phyloP scores from a whole-genome alignment of 441 rosid species.

The Pelargonium myrrhifolium region DNA sequence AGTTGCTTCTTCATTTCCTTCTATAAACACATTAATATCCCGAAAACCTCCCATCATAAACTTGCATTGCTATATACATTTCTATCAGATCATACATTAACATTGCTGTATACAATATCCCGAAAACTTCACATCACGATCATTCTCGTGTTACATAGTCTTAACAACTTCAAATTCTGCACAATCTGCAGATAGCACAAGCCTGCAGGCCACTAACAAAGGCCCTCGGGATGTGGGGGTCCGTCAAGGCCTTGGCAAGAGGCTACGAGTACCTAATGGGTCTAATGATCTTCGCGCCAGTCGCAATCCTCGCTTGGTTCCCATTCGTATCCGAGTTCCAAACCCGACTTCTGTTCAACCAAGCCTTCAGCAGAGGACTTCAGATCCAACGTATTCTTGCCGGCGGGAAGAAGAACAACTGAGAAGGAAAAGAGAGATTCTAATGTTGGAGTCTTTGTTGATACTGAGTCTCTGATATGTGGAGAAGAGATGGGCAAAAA shows the following conservation, averaged over 20 bases:
- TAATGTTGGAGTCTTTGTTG: too few species aligned
- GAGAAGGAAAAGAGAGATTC: not conserved
- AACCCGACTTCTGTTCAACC: conserved; percentile 87
- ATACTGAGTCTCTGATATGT: too few species aligned
- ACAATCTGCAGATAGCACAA: conserved; percentile 56
- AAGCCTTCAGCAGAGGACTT: conserved; percentile 97
- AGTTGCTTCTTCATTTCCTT: too few species aligned
- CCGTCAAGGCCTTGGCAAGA: conserved; percentile 79
- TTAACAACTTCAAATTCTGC: too few species aligned
- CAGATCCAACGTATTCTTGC: conserved; percentile 93
- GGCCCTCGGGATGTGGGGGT: conserved; percentile 86
- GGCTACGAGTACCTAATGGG: conserved; percentile 96
- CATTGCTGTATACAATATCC: too few species aligned
- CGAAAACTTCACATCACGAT: too few species aligned
- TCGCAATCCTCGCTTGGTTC: conserved; percentile 87
- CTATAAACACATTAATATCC: too few species aligned
- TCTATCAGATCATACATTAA: too few species aligned
- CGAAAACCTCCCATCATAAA: not conserved
- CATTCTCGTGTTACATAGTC: too few species aligned
- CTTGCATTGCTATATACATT: not conserved
- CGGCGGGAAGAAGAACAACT: conserved; percentile 82
- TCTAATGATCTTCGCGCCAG: conserved; percentile 54
- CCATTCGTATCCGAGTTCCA: conserved; percentile 93
- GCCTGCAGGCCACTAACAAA: conserved; percentile 54
- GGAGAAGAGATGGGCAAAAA: too few species aligned